Evolutionary conservation across 2,329 filamentous ascomycete species (phyloP).

Genomic region (Fusarium penzigii): DNA sequence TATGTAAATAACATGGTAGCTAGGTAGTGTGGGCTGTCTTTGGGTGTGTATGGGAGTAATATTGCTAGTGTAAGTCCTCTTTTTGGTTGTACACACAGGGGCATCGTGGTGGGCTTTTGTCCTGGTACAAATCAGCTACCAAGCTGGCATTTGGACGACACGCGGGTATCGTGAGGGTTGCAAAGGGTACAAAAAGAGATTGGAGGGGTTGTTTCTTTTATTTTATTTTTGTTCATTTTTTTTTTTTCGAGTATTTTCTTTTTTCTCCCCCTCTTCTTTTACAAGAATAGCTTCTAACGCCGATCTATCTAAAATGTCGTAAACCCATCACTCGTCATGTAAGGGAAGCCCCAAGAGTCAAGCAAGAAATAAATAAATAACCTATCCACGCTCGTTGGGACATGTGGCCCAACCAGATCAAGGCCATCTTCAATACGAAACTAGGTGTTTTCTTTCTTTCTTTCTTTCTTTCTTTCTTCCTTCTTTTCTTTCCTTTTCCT

Average conservation of each 20-base stretch:
- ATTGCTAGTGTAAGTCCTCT: no score
- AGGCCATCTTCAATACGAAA: neutral
- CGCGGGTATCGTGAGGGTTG: no score
- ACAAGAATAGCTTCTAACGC: conserved; percentile 20
- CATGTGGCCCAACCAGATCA: neutral
- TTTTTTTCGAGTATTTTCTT: neutral
- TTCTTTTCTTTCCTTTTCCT: neutral
- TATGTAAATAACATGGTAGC: no score
- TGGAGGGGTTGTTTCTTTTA: conserved; percentile 1
- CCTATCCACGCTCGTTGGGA: neutral
- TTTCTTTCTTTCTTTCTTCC: neutral
- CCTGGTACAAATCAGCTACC: no score
- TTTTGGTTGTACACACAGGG: no score
- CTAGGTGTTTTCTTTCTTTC: neutral
- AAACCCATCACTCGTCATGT: conserved; percentile 24
- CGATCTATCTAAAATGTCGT: conserved; percentile 25
- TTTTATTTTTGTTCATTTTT: conserved; percentile 1
- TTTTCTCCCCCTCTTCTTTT: neutral
- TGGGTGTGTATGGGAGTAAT: no score
- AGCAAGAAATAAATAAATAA: neutral
- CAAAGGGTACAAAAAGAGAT: neutral
- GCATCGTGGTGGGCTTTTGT: no score
- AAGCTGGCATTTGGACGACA: no score
- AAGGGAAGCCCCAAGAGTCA: conserved; percentile 12
- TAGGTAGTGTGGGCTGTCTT: no score